A percentile compares a stretch with the other conserved stretches of the same genome.
These are phyloP conservation scores for Diphasiastrum complanatum DNA, from an alignment of 83 land plant species.

Conservation along the genomic window DNA sequence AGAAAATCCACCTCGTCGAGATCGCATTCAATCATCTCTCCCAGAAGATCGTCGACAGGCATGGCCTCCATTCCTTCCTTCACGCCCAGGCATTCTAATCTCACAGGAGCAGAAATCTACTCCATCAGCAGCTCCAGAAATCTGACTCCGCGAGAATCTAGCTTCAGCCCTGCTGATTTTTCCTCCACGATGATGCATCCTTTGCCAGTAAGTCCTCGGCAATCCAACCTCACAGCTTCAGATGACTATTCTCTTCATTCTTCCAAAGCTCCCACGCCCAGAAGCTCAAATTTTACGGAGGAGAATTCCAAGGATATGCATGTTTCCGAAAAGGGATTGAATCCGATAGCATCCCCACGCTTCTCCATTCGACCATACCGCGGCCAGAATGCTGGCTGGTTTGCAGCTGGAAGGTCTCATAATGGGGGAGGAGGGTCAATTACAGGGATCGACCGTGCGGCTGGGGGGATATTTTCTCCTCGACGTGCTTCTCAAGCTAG, in stretches of 20 bases:
- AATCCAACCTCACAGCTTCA: slow-evolving; percentile 1
- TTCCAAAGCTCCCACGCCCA: slow-evolving; percentile 10
- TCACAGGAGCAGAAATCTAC: slow-evolving; percentile 5
- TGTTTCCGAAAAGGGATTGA: neutral
- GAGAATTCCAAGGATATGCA: neutral
- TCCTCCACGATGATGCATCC: neutral
- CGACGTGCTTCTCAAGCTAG: neutral
- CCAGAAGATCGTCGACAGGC: neutral
- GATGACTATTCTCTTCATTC: slow-evolving; percentile 12
- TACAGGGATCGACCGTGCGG: too few relatives aligned
- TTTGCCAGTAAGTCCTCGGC: neutral
- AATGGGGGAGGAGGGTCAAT: too few relatives aligned
- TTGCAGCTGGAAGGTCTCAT: neutral
- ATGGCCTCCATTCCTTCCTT: neutral
- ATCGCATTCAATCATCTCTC: neutral
- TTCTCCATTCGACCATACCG: neutral
- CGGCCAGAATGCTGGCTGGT: too few relatives aligned
- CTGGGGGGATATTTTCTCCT: neutral
- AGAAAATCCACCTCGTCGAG: slow-evolving; percentile 9
- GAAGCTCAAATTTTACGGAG: slow-evolving; percentile 10
- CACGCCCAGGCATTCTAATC: slow-evolving; percentile 11
- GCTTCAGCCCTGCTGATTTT: slow-evolving; percentile 5
- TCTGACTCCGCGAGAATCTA: slow-evolving; percentile 6
- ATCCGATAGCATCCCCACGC: neutral
- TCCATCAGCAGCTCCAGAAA: slow-evolving; percentile 4